Conservation (phyloP, 2,329 filamentous ascomycete species). For the Pyrenochaeta sp. region DNA sequence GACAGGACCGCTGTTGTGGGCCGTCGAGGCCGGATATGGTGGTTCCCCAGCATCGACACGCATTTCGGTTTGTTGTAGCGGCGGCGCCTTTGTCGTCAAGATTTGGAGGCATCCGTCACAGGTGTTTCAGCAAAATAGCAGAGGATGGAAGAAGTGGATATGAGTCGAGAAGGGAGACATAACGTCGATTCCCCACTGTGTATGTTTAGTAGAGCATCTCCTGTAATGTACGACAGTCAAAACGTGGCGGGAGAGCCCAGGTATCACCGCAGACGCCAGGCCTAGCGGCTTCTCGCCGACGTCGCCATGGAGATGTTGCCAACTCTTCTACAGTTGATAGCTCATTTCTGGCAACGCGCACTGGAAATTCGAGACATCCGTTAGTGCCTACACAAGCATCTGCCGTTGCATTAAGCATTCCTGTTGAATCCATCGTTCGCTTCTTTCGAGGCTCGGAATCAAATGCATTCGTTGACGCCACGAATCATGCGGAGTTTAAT, state of each 20-base stretch:
- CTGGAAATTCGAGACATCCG: not conserved
- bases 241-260: conserved; percentile 14
- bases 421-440: not conserved
- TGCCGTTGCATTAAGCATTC: not conserved
- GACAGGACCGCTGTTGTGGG: conserved; percentile 39
- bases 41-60: conserved; percentile 27
- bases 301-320: conserved; percentile 12
- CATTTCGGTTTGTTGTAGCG: conserved; percentile 25
- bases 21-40: conserved; percentile 21
- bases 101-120: conserved; percentile 22
- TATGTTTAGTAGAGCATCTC: conserved; percentile 2
- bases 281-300: conserved; percentile 13
- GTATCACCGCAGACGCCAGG: conserved; percentile 13
- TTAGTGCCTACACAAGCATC: not conserved
- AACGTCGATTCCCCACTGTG: not conserved
- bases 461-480: not conserved
- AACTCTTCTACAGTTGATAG: not conserved
- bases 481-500: conserved; percentile 1
- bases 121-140: not conserved
- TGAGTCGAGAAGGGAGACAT: conserved; percentile 7
- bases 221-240: conserved; percentile 7
- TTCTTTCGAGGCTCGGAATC: not conserved
- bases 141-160: conserved; percentile 9
- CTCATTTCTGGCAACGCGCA: not conserved
- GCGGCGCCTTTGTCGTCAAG: conserved; percentile 14